Evolutionary conservation across 768 basidiomycete genomes (phyloP).

Genomic region (Scleroderma bovista): DNA sequence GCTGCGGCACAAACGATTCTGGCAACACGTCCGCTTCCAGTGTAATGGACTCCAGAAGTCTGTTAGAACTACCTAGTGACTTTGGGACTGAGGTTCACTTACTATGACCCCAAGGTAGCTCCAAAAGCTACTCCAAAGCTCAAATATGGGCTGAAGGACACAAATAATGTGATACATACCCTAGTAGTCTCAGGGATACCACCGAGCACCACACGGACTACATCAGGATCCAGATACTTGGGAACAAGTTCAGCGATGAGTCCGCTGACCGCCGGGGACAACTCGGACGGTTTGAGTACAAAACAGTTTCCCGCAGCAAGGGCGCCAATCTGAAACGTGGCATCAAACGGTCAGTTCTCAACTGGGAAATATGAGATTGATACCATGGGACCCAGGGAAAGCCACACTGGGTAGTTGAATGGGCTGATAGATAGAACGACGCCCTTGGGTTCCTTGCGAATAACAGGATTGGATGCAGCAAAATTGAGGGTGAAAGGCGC

Average conservation of each 20-base stretch:
- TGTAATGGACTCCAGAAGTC: slow-evolving; percentile 39
- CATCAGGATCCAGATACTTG: slow-evolving; percentile 66
- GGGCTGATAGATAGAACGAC: slow-evolving; percentile 64
- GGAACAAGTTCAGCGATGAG: slow-evolving; percentile 64
- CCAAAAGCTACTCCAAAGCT: slow-evolving; percentile 47
- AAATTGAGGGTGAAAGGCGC: slow-evolving; percentile 53
- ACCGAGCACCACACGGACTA: slow-evolving; percentile 67
- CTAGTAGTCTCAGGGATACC: slow-evolving; percentile 58
- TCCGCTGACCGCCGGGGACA: slow-evolving; percentile 46
- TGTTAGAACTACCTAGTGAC: not conserved
- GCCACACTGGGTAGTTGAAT: slow-evolving; percentile 71
- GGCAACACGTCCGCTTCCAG: slow-evolving; percentile 56
- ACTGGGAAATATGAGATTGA: slow-evolving; percentile 5
- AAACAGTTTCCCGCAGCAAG: slow-evolving; percentile 75
- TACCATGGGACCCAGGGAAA: slow-evolving; percentile 55
- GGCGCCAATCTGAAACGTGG: slow-evolving; percentile 47
- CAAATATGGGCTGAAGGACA: not conserved
- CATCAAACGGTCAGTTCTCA: not conserved
- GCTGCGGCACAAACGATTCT: slow-evolving; percentile 68
- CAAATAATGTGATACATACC: slow-evolving; percentile 17
- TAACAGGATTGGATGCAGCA: slow-evolving; percentile 52
- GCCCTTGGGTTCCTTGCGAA: slow-evolving; percentile 76
- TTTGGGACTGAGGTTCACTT: slow-evolving; percentile 2
- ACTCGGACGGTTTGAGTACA: slow-evolving; percentile 74
- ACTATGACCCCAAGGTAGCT: slow-evolving; percentile 66